Base-by-base conservation (phyloP, 2,329 filamentous ascomycete species). In the Niveomyces coronatus region DNA sequence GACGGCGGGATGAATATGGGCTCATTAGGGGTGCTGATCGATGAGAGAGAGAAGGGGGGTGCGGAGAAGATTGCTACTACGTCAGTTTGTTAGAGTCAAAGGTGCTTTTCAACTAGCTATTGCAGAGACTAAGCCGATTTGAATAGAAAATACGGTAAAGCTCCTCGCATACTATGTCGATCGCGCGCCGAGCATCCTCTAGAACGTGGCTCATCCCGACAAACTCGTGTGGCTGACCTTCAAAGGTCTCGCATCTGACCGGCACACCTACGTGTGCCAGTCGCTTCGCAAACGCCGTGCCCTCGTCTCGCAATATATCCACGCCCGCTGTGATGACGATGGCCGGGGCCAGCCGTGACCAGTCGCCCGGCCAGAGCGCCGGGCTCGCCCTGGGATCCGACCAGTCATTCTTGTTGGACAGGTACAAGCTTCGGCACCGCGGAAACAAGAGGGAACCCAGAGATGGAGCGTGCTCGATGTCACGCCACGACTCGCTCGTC, bases 401-500 rank as follows among this genome's bases (percentile, higher is more conserved):
- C 62, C 69, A 66, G 37, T 66, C 61, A 2, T 48, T 49, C 17
- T 58, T 40, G 29, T 68, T 55, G 0, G 71, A 71, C 2, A 78
- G 60, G 52, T 76, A 77, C 49, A 73, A 68, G 14, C 63, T 49
- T n/a, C 73, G 61, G 48, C 74, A 78, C 73, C 74, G 77, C 34
- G 71, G 50, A 73, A 77, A 77, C 52, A 76, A 76, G 3, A 56
- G 56, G 0, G 71, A 69, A 0, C 72, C 67, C 2, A 76, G 58
- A 0, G 71, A 68, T 1, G 71, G 64, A 0, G 65, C 62, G 47
- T 65, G 58, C 46, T 74, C 58, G 48, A 71, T 72, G 31, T 65
- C 61, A 13, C 53, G 58, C 61, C 68, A 78, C 3, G 68, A 67
- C 1, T 53, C 48, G 40, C 62, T 70, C 20, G 39, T 47, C 8